Evolutionary conservation across 192 early-diverging fungal species (phyloP).

Genomic region (Chytriomyces confervae): DNA sequence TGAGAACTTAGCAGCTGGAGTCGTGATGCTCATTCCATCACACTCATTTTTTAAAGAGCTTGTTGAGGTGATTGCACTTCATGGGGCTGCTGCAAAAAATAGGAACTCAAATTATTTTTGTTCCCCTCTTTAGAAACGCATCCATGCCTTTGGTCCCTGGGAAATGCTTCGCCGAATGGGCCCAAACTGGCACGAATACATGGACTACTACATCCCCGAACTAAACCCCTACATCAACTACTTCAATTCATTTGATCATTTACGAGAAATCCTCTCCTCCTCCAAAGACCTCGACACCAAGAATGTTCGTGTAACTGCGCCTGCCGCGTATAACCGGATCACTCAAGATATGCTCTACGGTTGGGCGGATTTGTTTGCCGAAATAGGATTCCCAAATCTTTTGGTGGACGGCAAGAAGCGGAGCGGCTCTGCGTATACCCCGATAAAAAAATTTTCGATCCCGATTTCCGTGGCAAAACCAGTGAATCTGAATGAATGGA

Average conservation of each 20-base stretch:
- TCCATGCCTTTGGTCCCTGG: slow-evolving; percentile 16
- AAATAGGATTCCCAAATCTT: slow-evolving; percentile 20
- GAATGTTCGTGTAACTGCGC: background rate
- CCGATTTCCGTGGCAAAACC: background rate
- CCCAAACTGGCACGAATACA: slow-evolving; percentile 14
- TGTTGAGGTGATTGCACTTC: slow-evolving; percentile 7
- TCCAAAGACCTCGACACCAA: background rate
- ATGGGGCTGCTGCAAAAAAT: background rate
- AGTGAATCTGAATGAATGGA: background rate
- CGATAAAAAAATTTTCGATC: slow-evolving; percentile 8
- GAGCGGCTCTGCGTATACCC: background rate
- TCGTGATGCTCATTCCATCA: slow-evolving; percentile 22
- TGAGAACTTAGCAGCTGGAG: slow-evolving; percentile 34
- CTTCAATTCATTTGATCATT: slow-evolving; percentile 30
- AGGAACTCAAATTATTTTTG: background rate
- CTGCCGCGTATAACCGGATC: slow-evolving; percentile 10
- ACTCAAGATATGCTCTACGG: slow-evolving; percentile 16
- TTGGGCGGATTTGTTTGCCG: slow-evolving; percentile 29
- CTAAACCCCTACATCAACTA: slow-evolving; percentile 21
- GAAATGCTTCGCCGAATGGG: slow-evolving; percentile 23
- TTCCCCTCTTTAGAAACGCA: slow-evolving; percentile 1
- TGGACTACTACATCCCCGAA: slow-evolving; percentile 30
- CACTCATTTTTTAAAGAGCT: slow-evolving; percentile 26
- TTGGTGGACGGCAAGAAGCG: slow-evolving; percentile 22
- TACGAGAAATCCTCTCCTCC: slow-evolving; percentile 6